These are phyloP conservation scores for Penicillium roqueforti DNA, from an alignment of 495 filamentous ascomycete species.

Conservation along the genomic window DNA sequence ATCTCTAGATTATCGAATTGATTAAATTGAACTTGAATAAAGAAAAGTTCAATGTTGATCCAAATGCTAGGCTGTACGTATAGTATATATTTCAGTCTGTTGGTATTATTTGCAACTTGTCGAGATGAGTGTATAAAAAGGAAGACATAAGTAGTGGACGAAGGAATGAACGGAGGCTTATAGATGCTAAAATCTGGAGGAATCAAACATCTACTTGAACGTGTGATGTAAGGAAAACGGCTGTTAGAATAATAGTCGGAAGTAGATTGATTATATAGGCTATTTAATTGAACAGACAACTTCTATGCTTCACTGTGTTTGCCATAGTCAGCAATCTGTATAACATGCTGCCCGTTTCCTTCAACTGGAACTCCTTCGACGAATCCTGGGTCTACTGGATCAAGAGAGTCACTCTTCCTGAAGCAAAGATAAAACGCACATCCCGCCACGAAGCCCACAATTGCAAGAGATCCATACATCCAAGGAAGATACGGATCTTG, in stretches of 20 bases:
- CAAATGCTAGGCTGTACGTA: neutral
- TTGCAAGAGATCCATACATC: conserved; percentile 46
- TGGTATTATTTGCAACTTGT: neutral
- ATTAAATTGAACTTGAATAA: neutral
- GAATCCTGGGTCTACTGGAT: neutral
- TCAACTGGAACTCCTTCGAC: neutral
- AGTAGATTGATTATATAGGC: neutral
- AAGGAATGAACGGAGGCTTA: neutral
- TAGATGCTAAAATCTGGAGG: neutral
- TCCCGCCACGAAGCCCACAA: conserved; percentile 15
- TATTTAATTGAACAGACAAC: neutral
- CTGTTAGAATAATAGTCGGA: neutral
- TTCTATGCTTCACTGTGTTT: neutral
- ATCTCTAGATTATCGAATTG: neutral
- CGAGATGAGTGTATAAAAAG: neutral
- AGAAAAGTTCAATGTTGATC: neutral
- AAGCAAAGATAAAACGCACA: conserved; percentile 15
- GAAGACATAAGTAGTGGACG: neutral
- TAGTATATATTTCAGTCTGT: neutral
- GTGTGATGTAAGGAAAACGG: neutral
- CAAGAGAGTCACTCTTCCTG: neutral
- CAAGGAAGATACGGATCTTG: conserved; percentile 41
- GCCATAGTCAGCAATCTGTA: neutral
- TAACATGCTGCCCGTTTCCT: neutral
- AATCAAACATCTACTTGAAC: neutral